Percentiles rank a stretch among this genome's conserved stretches.
phyloP scores from a whole-genome alignment of 257 asterid genomes.

The Mentha longifolia region DNA sequence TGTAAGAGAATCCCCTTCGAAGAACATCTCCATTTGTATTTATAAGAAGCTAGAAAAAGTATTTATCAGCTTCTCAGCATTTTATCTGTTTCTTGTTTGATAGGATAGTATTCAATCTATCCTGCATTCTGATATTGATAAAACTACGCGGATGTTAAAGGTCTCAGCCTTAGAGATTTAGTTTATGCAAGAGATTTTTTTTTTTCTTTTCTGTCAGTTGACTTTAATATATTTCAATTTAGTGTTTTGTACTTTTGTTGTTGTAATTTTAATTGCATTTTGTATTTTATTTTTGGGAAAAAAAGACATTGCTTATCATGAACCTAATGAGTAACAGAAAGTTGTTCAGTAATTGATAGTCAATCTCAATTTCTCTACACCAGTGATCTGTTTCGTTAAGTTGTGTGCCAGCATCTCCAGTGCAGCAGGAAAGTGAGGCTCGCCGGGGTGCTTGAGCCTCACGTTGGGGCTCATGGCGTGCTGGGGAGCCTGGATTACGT shows the following conservation, averaged over 20 bases:
- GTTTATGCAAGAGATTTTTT: neutral
- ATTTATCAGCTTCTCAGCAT: neutral
- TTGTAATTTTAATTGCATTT: neutral
- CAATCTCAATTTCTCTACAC: no score
- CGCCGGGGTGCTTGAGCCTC: no score
- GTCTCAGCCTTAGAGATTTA: neutral
- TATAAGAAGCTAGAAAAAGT: neutral
- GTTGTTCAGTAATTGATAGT: no score
- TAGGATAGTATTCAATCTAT: neutral
- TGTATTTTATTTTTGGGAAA: no score
- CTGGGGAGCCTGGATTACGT: no score
- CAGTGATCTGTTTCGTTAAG: no score
- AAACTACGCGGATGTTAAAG: no score
- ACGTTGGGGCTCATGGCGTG: no score
- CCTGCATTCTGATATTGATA: neutral
- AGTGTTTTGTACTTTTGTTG: no score
- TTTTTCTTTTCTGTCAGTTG: neutral
- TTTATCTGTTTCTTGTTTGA: neutral
- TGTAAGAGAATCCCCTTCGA: neutral
- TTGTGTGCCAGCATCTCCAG: no score
- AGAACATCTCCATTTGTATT: conserved; percentile 9
- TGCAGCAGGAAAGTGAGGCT: no score
- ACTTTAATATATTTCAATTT: neutral
- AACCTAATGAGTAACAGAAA: neutral
- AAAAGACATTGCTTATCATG: neutral